These are phyloP conservation scores for Dactylellina haptotyla DNA, from an alignment of 2,329 filamentous ascomycete genomes.

Conservation along the genomic window DNA sequence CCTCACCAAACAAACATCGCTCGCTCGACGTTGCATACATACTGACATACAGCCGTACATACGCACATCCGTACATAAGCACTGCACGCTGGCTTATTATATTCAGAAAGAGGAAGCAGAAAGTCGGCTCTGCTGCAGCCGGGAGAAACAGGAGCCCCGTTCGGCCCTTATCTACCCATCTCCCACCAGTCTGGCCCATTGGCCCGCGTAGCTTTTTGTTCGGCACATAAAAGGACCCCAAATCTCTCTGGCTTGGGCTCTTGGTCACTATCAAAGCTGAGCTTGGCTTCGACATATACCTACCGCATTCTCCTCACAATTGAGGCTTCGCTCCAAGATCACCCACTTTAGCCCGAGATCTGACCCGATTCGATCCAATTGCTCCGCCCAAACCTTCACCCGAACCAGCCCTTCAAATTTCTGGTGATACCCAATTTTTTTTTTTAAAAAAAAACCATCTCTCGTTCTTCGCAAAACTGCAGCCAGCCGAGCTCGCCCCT, in stretches of 20 bases:
- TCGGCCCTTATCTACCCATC: background rate
- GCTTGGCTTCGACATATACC: background rate
- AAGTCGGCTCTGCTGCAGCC: background rate
- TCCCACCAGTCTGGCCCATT: background rate
- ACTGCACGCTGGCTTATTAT: too few relatives aligned
- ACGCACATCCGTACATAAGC: too few relatives aligned
- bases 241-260: background rate
- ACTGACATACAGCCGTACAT: too few relatives aligned
- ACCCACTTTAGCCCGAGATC: too few relatives aligned
- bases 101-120: too few relatives aligned
- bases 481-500: slow-evolving; percentile 44
- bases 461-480: slow-evolving; percentile 24
- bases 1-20: too few relatives aligned
- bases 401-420: slow-evolving; percentile 6
- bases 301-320: background rate
- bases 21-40: too few relatives aligned
- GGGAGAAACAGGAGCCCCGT: too few relatives aligned
- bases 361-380: background rate
- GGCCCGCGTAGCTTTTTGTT: background rate
- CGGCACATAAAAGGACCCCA: background rate
- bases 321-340: too few relatives aligned
- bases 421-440: slow-evolving; percentile 1
- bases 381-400: background rate
- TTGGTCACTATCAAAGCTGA: background rate
- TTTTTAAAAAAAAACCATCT: background rate